Evolutionary conservation across 2,329 filamentous ascomycete species (phyloP).

Genomic region (Diaporthe eres): DNA sequence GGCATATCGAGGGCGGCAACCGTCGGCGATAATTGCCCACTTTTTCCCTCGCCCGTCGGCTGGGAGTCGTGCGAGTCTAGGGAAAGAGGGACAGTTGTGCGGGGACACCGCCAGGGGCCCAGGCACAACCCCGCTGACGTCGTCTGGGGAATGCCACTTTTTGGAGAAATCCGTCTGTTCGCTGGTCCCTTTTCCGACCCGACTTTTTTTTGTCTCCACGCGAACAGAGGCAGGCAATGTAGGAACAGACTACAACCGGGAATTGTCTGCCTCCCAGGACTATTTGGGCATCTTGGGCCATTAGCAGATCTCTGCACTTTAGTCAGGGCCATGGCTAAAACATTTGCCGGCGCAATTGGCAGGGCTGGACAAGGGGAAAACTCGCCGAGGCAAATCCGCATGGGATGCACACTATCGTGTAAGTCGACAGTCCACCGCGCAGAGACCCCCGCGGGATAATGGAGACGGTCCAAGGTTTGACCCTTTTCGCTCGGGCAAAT

Average conservation of each 20-base stretch:
- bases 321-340: slow-evolving; percentile 3
- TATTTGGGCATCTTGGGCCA: background rate
- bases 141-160: slow-evolving; percentile 14
- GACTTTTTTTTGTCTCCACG: slow-evolving; percentile 6
- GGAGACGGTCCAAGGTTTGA: slow-evolving; percentile 27
- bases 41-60: background rate
- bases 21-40: slow-evolving; percentile 39
- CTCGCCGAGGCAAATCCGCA: slow-evolving; percentile 13
- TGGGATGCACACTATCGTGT: slow-evolving; percentile 7
- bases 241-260: background rate
- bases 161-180: slow-evolving; percentile 27
- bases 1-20: slow-evolving; percentile 24
- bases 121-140: slow-evolving; percentile 32
- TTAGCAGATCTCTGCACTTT: background rate
- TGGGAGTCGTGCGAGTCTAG: background rate
- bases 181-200: slow-evolving; percentile 30
- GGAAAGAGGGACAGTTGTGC: background rate
- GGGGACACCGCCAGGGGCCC: slow-evolving; percentile 13
- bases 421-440: slow-evolving; percentile 31
- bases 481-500: slow-evolving; percentile 20
- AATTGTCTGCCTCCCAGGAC: background rate
- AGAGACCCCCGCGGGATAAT: slow-evolving; percentile 39
- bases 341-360: background rate
- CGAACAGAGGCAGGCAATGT: background rate
- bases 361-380: background rate